Evolutionary conservation across 75 land plant genomes (phyloP).

Genomic region (Pinus albicaulis): DNA sequence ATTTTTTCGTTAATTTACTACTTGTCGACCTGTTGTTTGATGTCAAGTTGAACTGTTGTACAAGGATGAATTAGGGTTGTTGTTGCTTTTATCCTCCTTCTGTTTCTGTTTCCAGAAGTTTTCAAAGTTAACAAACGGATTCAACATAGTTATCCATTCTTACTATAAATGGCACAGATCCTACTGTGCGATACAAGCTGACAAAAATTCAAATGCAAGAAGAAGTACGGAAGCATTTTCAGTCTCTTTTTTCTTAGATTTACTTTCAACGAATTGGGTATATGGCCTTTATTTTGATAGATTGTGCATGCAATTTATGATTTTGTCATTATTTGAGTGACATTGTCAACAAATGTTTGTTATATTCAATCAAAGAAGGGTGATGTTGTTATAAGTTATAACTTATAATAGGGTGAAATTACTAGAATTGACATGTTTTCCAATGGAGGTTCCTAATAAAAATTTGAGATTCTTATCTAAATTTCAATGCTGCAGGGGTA

Average conservation of each 20-base stretch:
- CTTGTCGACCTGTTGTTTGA: too few relatives aligned
- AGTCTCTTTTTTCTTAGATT: background rate
- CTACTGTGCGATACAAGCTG: slow-evolving; percentile 82
- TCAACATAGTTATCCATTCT: too few relatives aligned
- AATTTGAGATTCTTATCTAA: background rate
- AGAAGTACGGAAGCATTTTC: slow-evolving; percentile 48
- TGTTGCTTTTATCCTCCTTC: too few relatives aligned
- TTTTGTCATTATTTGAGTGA: background rate
- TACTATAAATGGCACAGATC: slow-evolving; percentile 84
- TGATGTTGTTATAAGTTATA: slow-evolving; percentile 94
- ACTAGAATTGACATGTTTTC: background rate
- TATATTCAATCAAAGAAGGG: slow-evolving; percentile 84
- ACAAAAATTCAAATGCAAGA: slow-evolving; percentile 94
- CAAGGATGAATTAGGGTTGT: too few relatives aligned
- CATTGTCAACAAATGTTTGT: background rate
- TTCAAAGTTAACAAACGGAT: too few relatives aligned
- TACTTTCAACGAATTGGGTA: background rate
- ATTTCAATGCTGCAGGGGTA: slow-evolving; percentile 60
- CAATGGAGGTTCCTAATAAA: background rate
- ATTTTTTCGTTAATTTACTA: too few relatives aligned
- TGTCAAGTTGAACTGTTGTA: too few relatives aligned
- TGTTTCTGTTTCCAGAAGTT: too few relatives aligned
- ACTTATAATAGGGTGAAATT: slow-evolving; percentile 68
- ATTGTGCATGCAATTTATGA: too few relatives aligned
- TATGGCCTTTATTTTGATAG: background rate